A percentile compares a stretch with the other conserved stretches of the same genome.
These are phyloP conservation scores for Eucalyptus sp. DNA, from an alignment of 345 rosid species.

Conservation along the genomic window DNA sequence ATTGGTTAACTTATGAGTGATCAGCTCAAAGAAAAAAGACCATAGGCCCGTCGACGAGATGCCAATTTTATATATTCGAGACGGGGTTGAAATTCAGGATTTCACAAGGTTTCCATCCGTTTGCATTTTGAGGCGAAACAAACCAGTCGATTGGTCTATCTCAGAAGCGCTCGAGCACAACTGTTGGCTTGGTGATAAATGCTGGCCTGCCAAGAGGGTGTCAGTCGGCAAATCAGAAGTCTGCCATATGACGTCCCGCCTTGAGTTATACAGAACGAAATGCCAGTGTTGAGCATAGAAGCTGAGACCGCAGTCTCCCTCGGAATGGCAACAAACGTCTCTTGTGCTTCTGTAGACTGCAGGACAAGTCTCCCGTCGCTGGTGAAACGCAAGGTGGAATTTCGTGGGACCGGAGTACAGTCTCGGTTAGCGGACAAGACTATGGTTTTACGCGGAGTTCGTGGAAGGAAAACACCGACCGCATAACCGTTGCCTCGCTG, in stretches of 20 bases:
- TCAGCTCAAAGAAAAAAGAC: no score
- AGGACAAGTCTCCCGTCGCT: background rate
- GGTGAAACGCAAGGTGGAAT: background rate
- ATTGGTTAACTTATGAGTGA: no score
- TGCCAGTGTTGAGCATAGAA: constrained; percentile 17
- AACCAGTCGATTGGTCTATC: constrained; percentile 4
- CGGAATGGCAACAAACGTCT: background rate
- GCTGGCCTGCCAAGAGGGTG: constrained; percentile 13
- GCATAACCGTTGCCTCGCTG: constrained; percentile 1
- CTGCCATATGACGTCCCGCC: constrained; percentile 2
- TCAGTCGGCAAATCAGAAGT: constrained; percentile 12
- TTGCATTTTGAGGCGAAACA: constrained; percentile 6
- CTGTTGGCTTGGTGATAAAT: background rate
- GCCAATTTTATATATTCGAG: no score
- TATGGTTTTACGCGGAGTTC: background rate
- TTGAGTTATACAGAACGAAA: background rate
- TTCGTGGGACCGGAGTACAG: background rate
- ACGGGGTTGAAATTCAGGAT: no score
- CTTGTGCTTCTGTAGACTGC: background rate
- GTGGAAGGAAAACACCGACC: constrained; percentile 10
- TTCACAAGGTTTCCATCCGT: constrained; percentile 1
- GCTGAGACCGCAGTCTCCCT: background rate
- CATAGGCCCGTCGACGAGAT: no score
- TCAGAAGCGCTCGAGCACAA: constrained; percentile 6
- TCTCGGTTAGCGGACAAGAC: constrained; percentile 8